Conservation (phyloP, 1,284 basidiomycete genomes). For the Sporisorium reilianum region DNA sequence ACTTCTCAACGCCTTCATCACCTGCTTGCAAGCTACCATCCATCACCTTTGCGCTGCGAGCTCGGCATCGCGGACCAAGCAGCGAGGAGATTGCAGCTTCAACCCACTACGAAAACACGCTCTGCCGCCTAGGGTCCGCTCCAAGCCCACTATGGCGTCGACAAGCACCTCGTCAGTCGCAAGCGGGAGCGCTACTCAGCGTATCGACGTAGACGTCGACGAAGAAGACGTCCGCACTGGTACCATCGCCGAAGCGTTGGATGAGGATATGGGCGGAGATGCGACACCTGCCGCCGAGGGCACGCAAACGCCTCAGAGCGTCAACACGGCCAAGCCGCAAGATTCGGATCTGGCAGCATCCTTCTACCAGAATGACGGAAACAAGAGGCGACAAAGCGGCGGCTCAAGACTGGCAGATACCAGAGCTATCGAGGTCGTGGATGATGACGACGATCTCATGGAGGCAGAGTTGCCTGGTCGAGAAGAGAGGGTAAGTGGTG, state of each 20-base stretch:
- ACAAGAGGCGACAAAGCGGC: constrained; percentile 16
- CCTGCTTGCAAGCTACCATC: not conserved
- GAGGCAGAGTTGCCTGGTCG: constrained; percentile 25
- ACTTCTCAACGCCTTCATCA: not conserved
- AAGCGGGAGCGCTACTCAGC: constrained; percentile 11
- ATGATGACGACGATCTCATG: constrained; percentile 38
- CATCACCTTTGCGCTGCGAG: not conserved
- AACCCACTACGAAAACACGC: not conserved
- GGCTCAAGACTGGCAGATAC: constrained; percentile 10
- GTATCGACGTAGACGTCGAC: constrained; percentile 22
- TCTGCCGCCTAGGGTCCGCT: not conserved
- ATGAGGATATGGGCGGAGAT: constrained; percentile 25
- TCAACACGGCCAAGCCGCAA: constrained; percentile 7
- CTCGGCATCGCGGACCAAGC: too few relatives aligned
- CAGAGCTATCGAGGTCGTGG: constrained; percentile 5
- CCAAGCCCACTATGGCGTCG: constrained; percentile 20
- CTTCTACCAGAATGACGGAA: constrained; percentile 26
- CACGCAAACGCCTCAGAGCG: constrained; percentile 29
- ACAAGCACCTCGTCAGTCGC: constrained; percentile 15
- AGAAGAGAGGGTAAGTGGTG: constrained; percentile 25
- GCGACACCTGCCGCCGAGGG: constrained; percentile 17
- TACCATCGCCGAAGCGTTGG: not conserved
- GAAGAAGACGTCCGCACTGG: constrained; percentile 16
- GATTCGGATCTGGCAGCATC: constrained; percentile 34
- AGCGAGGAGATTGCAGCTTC: not conserved